Base-by-base conservation (phyloP, 208 protist genomes). In the Crithidia sp. region DNA sequence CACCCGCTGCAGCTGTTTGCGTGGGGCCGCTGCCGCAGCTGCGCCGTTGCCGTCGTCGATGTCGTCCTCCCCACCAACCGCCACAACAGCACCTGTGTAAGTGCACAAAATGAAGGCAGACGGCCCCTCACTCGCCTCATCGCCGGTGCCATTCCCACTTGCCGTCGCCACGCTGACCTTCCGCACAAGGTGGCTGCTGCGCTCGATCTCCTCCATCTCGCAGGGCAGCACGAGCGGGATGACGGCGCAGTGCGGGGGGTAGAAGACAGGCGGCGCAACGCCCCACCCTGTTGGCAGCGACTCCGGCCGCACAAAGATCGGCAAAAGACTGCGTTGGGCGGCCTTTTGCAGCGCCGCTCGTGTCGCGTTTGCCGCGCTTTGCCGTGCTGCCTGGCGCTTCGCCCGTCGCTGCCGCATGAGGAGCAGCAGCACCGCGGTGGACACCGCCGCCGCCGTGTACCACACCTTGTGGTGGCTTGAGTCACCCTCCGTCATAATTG, bases 241-340 rank as follows among this genome's bases (percentile, higher is more conserved):
- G 40, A 84, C 75, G 16, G 83, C 83, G 17, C 74, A 65, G 53
- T 74, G 40, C 14, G 81, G 83, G 17, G 83, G 76, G 59, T 87
- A 81, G 76, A 85, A 86, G 19, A 91, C 69, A 0, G 79, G 78
- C 39, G 82, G 81, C 14, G 80, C 81, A 14, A 85, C 77, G 4
- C 78, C 58, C 83, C 80, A 86, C 13, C 83, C 78, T 2, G 19
- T 39, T 0, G 81, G 54, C 45, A 91, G 82, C 60, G 52, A 55
- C 16, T 69, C 55, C 0, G 71, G 54, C n/a, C 72, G 65, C 2
- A 91, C 77, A 45, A 82, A 71, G 19, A 88, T 61, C 0, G 80
- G 70, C 8, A 75, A 55, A 5, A 68, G 10, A 40, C 50, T 66
- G 5, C 53, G 16, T 7, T 60, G 65, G 37, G 61, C 9, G 6